Evolutionary conservation across 129 eudicot species (phyloP).

Genomic region (Tagetes patula): DNA sequence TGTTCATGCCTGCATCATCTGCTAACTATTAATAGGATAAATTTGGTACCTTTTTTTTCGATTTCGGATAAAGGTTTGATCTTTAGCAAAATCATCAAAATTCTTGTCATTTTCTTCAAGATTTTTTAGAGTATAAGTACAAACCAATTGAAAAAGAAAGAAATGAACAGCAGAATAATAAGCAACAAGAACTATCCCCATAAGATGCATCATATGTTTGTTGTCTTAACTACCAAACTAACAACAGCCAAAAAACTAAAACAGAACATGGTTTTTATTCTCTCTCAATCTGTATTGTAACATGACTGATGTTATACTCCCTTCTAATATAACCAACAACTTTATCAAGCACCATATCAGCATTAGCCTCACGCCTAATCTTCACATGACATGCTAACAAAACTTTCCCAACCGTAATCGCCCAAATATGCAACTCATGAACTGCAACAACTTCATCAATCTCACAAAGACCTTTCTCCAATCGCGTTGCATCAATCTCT

Average conservation of each 20-base stretch:
- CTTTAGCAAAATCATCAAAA: neutral
- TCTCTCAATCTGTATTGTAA: conserved; percentile 63
- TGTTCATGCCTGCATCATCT: neutral
- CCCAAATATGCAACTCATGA: conserved; percentile 82
- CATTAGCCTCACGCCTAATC: conserved; percentile 58
- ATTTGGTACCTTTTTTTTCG: neutral
- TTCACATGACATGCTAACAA: conserved; percentile 70
- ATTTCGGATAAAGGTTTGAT: neutral
- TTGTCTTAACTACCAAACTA: neutral
- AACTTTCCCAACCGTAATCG: conserved; percentile 67
- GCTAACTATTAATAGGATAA: neutral
- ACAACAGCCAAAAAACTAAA: neutral
- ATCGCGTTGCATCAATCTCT: conserved; percentile 64
- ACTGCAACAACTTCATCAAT: conserved; percentile 69
- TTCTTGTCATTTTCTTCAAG: conserved; percentile 3
- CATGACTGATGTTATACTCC: conserved; percentile 70
- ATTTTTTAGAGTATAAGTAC: neutral
- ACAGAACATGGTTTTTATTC: conserved; percentile 9
- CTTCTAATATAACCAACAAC: conserved; percentile 59
- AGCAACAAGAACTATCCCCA: neutral
- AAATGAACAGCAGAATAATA: neutral
- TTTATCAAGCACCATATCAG: conserved; percentile 60
- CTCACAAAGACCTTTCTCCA: conserved; percentile 58
- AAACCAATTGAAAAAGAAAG: neutral
- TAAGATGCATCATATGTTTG: neutral